phyloP scores from a whole-genome alignment of 208 protist species.

The Trypanosoma vivax region DNA sequence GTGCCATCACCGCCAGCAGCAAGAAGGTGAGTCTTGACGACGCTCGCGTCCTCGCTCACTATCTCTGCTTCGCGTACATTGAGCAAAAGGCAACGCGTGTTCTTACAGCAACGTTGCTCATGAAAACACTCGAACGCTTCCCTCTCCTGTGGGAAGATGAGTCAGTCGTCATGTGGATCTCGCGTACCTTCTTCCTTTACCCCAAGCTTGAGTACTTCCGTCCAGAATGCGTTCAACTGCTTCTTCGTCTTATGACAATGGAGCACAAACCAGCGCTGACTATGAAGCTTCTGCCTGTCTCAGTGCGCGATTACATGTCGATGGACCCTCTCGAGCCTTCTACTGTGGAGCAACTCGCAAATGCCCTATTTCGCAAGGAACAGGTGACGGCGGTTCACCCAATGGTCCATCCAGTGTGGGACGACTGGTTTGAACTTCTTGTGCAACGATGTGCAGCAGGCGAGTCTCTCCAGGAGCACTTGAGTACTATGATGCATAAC shows the following conservation, averaged over 20 bases:
- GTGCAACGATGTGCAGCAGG: slow-evolving; percentile 49
- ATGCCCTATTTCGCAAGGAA: slow-evolving; percentile 83
- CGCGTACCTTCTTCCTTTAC: slow-evolving; percentile 83
- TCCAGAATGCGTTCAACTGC: slow-evolving; percentile 76
- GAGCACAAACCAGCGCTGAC: slow-evolving; percentile 10
- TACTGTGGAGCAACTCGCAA: slow-evolving; percentile 72
- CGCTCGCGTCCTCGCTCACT: slow-evolving; percentile 31
- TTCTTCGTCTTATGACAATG: slow-evolving; percentile 61
- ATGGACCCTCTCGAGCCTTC: slow-evolving; percentile 71
- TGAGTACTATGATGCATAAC: slow-evolving; percentile 78
- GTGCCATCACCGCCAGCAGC: slow-evolving; percentile 36
- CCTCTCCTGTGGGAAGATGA: slow-evolving; percentile 34
- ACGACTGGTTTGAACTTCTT: slow-evolving; percentile 76
- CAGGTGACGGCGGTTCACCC: slow-evolving; percentile 77
- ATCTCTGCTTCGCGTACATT: slow-evolving; percentile 79
- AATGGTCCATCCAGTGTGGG: slow-evolving; percentile 86
- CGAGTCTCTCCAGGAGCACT: slow-evolving; percentile 83
- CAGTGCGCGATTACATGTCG: slow-evolving; percentile 35
- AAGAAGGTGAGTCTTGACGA: slow-evolving; percentile 30
- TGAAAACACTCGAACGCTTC: slow-evolving; percentile 30
- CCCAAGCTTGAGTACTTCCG: slow-evolving; percentile 86
- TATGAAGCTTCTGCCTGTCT: slow-evolving; percentile 21
- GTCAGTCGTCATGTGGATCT: slow-evolving; percentile 58
- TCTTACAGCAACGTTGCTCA: slow-evolving; percentile 62
- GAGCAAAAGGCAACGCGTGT: slow-evolving; percentile 80